phyloP scores from a whole-genome alignment of 371 early-diverging fungal genomes.

The Syncephalastrum contaminatum region DNA sequence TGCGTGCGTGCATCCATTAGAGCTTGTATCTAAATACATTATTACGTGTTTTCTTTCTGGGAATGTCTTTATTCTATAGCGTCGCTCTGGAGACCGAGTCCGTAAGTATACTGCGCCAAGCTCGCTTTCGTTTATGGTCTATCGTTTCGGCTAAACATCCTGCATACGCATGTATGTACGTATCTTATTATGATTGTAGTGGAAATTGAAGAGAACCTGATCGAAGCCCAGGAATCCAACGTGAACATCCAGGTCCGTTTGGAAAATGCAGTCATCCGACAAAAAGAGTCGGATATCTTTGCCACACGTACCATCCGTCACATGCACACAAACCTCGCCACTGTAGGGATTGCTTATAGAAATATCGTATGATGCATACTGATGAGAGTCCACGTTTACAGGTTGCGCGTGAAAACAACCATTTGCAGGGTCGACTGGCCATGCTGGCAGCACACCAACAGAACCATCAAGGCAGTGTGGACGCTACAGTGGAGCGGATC shows the following conservation, averaged over 20 bases:
- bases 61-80: conserved; percentile 6
- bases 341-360: conserved; percentile 28
- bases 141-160: neutral
- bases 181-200: conserved; percentile 16
- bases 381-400: conserved; percentile 1
- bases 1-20: too few species aligned
- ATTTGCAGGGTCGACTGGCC: conserved; percentile 26
- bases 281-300: conserved; percentile 54
- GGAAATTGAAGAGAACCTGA: conserved; percentile 58
- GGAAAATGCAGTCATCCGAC: conserved; percentile 52
- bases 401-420: conserved; percentile 31
- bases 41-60: neutral
- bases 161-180: neutral
- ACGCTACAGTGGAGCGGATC: conserved; percentile 26
- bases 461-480: conserved; percentile 25
- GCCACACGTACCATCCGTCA: conserved; percentile 55
- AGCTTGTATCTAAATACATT: too few species aligned
- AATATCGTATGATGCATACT: neutral
- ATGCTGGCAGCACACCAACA: conserved; percentile 25
- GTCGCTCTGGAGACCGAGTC: conserved; percentile 9
- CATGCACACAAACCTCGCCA: conserved; percentile 58
- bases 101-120: conserved; percentile 9
- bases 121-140: neutral
- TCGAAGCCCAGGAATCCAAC: conserved; percentile 57
- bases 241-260: conserved; percentile 57